phyloP scores from a whole-genome alignment of 2,329 filamentous ascomycete genomes.

The Ophiosphaerella korrae region DNA sequence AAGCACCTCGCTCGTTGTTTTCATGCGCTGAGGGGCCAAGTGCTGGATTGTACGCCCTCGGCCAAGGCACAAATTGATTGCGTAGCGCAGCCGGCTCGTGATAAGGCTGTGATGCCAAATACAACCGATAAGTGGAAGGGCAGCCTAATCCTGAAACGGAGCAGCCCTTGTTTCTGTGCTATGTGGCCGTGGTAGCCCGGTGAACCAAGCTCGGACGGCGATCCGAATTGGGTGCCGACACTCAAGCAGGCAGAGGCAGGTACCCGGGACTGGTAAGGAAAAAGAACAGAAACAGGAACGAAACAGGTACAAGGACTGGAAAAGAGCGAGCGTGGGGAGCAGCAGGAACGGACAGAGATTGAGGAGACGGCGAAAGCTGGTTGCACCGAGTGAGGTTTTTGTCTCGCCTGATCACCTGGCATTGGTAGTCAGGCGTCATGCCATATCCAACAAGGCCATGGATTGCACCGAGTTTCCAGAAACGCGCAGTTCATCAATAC shows the following conservation, averaged over 20 bases:
- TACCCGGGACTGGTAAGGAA: too few species aligned
- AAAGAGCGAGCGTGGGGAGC: slow-evolving; percentile 31
- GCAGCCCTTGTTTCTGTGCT: slow-evolving; percentile 10
- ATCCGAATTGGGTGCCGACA: slow-evolving; percentile 17
- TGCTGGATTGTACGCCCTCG: too few species aligned
- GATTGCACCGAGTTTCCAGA: slow-evolving; percentile 1
- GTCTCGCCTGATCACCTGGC: slow-evolving; percentile 35
- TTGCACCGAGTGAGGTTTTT: slow-evolving; percentile 28
- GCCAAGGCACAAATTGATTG: too few species aligned
- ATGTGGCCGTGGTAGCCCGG: slow-evolving; percentile 16
- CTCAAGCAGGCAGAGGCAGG: slow-evolving; percentile 1
- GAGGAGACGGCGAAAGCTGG: slow-evolving; percentile 16
- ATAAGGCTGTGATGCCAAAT: background rate
- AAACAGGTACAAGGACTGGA: background rate
- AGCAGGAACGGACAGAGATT: slow-evolving; percentile 6
- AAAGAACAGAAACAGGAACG: too few species aligned
- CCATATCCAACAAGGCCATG: background rate
- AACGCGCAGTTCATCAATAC: background rate
- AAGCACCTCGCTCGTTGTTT: too few species aligned
- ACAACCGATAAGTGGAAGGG: background rate
- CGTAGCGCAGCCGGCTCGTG: background rate
- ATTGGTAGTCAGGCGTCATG: too few species aligned
- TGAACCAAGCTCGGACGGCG: slow-evolving; percentile 15
- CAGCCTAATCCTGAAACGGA: slow-evolving; percentile 1
- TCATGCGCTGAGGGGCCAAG: too few species aligned